These are phyloP conservation scores for Stellera chamaejasme DNA, from an alignment of 345 rosid genomes.

Conservation along the genomic window DNA sequence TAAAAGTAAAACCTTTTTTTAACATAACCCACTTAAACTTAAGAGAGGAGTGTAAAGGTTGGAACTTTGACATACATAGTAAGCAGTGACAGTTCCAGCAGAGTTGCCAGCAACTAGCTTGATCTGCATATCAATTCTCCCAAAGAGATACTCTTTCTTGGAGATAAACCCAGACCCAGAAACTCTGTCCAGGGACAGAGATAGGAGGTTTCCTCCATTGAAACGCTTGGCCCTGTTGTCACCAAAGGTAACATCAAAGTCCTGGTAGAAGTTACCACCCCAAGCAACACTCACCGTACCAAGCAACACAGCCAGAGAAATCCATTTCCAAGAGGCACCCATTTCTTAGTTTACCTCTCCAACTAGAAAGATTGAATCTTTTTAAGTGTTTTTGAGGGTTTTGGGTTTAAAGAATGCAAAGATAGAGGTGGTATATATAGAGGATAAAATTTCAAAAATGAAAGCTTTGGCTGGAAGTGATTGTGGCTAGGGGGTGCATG, in stretches of 20 bases:
- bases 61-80: slow-evolving; percentile 28
- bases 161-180: slow-evolving; percentile 61
- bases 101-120: slow-evolving; percentile 58
- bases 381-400: not conserved
- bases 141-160: slow-evolving; percentile 41
- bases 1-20: not conserved
- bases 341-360: slow-evolving; percentile 4
- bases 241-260: slow-evolving; percentile 48
- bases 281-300: slow-evolving; percentile 16
- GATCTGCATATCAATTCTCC: slow-evolving; percentile 50
- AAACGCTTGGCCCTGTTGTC: slow-evolving; percentile 33
- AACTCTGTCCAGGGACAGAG: slow-evolving; percentile 39
- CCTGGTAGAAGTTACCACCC: slow-evolving; percentile 32
- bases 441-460: too few relatives aligned
- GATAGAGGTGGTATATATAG: not conserved
- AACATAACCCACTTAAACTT: not conserved
- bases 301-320: slow-evolving; percentile 4
- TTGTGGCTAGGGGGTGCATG: not conserved
- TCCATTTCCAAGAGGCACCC: slow-evolving; percentile 9
- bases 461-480: not conserved
- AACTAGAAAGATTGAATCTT: too few relatives aligned
- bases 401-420: not conserved
- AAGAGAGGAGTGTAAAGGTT: not conserved
- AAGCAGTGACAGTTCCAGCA: slow-evolving; percentile 61
- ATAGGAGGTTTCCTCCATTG: slow-evolving; percentile 35